phyloP scores from a whole-genome alignment of 441 rosid genomes.

The Eruca vesicaria region DNA sequence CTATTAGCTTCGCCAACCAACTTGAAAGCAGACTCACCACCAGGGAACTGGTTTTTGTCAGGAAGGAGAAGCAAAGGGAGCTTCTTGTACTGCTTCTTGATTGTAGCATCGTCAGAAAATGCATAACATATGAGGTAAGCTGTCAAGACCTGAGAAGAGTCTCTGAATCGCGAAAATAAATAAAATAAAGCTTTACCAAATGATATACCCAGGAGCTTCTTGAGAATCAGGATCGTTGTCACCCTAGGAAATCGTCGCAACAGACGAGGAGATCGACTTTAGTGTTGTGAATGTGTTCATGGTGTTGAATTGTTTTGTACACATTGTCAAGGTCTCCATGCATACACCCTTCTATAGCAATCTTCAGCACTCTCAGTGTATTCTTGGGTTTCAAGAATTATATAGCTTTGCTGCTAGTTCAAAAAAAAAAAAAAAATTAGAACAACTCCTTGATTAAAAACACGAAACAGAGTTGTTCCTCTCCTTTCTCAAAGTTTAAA shows the following conservation, averaged over 20 bases:
- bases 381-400: background rate
- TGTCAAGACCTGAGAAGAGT: too few species aligned
- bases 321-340: constrained; percentile 91
- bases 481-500: background rate
- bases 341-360: constrained; percentile 96
- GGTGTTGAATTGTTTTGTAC: constrained; percentile 56
- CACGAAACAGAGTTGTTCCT: background rate
- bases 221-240: too few species aligned
- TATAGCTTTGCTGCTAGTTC: background rate
- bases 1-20: too few species aligned
- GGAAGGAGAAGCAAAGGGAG: too few species aligned
- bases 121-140: too few species aligned
- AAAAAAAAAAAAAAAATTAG: background rate
- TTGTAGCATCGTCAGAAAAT: too few species aligned
- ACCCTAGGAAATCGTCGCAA: constrained; percentile 75
- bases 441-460: background rate
- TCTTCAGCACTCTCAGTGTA: constrained; percentile 63
- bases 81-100: too few species aligned
- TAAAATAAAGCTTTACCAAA: too few species aligned
- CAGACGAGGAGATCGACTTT: constrained; percentile 93
- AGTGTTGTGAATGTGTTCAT: constrained; percentile 51
- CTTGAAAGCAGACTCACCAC: too few species aligned
- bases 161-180: too few species aligned
- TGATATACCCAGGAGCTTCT: too few species aligned
- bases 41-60: too few species aligned